These are phyloP conservation scores for Escallonia rubra DNA, from an alignment of 129 eudicot species.

Conservation along the genomic window DNA sequence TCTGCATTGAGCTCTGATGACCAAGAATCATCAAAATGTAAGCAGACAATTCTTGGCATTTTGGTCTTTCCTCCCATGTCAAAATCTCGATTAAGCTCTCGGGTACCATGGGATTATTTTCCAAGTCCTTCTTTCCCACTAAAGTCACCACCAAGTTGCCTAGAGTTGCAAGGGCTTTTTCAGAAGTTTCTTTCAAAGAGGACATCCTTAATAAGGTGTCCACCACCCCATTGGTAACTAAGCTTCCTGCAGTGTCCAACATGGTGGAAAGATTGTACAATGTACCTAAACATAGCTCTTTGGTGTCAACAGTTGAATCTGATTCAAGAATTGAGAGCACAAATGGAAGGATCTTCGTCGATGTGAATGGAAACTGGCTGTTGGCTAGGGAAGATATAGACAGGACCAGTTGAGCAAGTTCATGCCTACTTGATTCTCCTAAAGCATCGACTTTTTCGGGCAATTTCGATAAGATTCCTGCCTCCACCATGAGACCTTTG, in stretches of 20 bases:
- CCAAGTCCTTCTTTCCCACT: conserved; percentile 68
- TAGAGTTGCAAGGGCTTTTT: conserved; percentile 71
- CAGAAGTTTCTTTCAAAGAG: conserved; percentile 48
- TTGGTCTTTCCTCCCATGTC: conserved; percentile 69
- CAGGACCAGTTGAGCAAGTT: conserved; percentile 57
- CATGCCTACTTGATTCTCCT: conserved; percentile 44
- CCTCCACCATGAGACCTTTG: conserved; percentile 77
- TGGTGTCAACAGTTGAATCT: conserved; percentile 42
- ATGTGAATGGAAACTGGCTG: conserved; percentile 46
- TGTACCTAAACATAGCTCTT: conserved; percentile 51
- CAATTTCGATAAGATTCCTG: conserved; percentile 74
- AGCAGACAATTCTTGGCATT: conserved; percentile 70
- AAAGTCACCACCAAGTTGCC: conserved; percentile 79
- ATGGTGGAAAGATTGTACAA: conserved; percentile 66
- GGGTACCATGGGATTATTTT: conserved; percentile 53
- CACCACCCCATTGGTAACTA: conserved; percentile 41
- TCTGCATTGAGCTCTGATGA: conserved; percentile 75
- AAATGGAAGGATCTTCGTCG: conserved; percentile 52
- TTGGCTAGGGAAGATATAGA: conserved; percentile 66
- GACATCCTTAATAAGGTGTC: conserved; percentile 44
- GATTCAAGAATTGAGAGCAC: conserved; percentile 48
- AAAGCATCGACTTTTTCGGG: conserved; percentile 25
- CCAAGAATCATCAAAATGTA: conserved; percentile 85
- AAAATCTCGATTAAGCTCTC: conserved; percentile 67
- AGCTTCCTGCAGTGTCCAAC: conserved; percentile 51